Conservation (phyloP, 169 alveolate genomes). For the Plasmodium relictum region DNA sequence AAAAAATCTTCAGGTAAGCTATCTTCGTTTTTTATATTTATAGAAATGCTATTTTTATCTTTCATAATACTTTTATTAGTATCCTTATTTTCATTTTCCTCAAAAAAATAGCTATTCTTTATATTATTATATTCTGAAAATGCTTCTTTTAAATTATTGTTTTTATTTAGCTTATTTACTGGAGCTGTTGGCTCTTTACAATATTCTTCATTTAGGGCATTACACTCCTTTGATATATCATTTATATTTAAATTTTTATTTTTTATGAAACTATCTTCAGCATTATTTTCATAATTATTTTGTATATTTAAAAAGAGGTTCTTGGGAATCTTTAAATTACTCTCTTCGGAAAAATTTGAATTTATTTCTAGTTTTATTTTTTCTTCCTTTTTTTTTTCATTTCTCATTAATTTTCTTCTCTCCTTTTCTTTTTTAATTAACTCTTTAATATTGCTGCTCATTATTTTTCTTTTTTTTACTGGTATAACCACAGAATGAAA, state of each 20-base stretch:
- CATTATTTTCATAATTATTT: slow-evolving; percentile 25
- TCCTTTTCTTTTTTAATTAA: slow-evolving; percentile 60
- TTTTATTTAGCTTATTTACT: slow-evolving; percentile 35
- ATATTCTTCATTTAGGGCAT: not conserved
- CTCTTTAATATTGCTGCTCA: slow-evolving; percentile 37
- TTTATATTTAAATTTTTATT: not conserved
- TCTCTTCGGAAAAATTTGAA: not conserved
- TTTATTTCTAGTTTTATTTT: not conserved
- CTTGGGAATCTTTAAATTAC: not conserved
- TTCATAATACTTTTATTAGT: not conserved
- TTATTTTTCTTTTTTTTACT: not conserved
- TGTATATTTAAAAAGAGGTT: slow-evolving; percentile 40
- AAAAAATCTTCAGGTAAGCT: slow-evolving; percentile 44
- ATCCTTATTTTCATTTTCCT: slow-evolving; percentile 4
- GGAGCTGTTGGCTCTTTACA: slow-evolving; percentile 49
- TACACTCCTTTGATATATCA: not conserved
- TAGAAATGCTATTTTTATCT: not conserved
- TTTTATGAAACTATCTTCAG: not conserved
- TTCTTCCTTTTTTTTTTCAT: slow-evolving; percentile 39
- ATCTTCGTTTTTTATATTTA: not conserved
- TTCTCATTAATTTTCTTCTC: slow-evolving; percentile 49
- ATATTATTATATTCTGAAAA: slow-evolving; percentile 36
- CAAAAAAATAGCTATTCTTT: not conserved
- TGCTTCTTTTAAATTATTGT: slow-evolving; percentile 42
- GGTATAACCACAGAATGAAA: no score